These are phyloP conservation scores for Xanthoconium stramineum DNA, from an alignment of 768 basidiomycete genomes.

Conservation along the genomic window DNA sequence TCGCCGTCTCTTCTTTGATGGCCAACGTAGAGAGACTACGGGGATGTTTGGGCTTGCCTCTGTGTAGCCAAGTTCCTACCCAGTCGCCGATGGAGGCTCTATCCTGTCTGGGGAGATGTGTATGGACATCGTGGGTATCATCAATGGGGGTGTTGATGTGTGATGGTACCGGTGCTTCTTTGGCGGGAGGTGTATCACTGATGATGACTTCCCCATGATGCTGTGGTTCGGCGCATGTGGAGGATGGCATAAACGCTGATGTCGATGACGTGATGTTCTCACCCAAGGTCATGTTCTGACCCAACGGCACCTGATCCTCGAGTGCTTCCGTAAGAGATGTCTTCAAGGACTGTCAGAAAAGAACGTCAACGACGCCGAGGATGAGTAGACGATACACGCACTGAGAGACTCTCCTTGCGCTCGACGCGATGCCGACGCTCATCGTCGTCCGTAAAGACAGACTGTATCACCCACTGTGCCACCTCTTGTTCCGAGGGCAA, in stretches of 20 bases:
- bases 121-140: conserved; percentile 11
- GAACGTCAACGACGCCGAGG: not conserved
- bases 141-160: not conserved
- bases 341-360: conserved; percentile 37
- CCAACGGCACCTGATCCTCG: conserved; percentile 46
- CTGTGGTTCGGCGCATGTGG: not conserved
- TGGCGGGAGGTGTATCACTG: not conserved
- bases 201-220: not conserved
- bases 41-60: conserved; percentile 40
- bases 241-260: not conserved
- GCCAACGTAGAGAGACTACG: conserved; percentile 16
- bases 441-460: conserved; percentile 53
- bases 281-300: conserved; percentile 21
- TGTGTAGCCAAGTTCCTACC: conserved; percentile 75
- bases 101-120: conserved; percentile 29
- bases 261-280: conserved; percentile 21
- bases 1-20: conserved; percentile 23
- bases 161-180: conserved; percentile 5
- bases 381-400: conserved; percentile 29
- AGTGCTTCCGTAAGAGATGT: conserved; percentile 47
- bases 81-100: conserved; percentile 56
- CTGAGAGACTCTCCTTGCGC: conserved; percentile 57
- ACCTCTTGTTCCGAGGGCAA: conserved; percentile 61
- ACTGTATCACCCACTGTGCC: conserved; percentile 63
- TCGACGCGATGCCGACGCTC: conserved; percentile 46